Evolutionary conservation across 2,329 filamentous ascomycete species (phyloP), one percentile per base, ranked within the genome.

Genomic region (Cordyceps cateniannulata): DNA sequence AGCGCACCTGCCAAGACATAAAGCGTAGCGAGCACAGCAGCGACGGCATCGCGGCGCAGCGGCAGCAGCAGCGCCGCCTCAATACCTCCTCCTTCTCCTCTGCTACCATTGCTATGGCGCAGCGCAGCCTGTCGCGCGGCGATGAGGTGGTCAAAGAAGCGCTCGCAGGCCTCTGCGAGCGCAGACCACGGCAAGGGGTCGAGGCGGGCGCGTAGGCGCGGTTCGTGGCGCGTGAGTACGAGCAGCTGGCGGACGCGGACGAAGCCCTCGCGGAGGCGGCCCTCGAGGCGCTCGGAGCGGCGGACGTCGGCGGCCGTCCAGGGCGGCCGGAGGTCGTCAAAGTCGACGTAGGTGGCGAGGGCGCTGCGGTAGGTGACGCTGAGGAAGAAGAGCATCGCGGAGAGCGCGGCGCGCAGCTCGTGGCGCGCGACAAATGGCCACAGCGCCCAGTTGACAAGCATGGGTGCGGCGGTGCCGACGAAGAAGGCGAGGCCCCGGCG

Each of bases 361-460:
- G 83, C 76, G 61, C 72, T 77, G 67, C 83, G 73, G 66, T 85
- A 86, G 8, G 85, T 76, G 62, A 85, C 78, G 61, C 81, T 82
- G 62, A 79, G 77, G 65, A 84, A 83, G 53, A 84, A 80, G 64
- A 85, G 73, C 80, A 83, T 85, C 2, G 77, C 74, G 0, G 82
- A 81, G 2, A 84, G 68, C 0, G 81, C 81, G 62, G 79, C 81
- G 24, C 83, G 73, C 16, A 86, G 74, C 67, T 85, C 83, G 65
- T 85, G 82, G 14, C 83, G 75, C 12, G 83, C 83, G 5, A 85
- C 76, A 63, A 86, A 86, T 2, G 83, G 83, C 83, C 83, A 86
- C 3, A 86, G 70, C 14, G 83, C 66, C 82, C 82, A 85, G 64
- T 85, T 85, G 16, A 85, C 77, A 1, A 83, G 63, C 12, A 85